A percentile compares a stretch with the other conserved stretches of the same genome.
phyloP scores from a whole-genome alignment of 2,329 filamentous ascomycete species.

The Cladosporium sp. region DNA sequence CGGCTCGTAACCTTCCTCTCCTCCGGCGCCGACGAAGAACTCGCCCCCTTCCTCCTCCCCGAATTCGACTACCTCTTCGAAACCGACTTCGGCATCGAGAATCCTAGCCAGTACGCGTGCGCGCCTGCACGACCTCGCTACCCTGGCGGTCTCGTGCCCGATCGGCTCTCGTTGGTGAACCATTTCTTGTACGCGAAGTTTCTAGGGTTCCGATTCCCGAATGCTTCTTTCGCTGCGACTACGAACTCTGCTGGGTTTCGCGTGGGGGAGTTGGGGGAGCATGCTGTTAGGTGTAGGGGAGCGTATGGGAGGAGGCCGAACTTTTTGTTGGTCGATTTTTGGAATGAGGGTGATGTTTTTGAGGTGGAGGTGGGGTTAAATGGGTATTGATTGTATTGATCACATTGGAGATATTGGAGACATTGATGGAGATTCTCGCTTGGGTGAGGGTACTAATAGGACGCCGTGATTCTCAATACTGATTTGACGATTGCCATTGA shows the following conservation, averaged over 20 bases:
- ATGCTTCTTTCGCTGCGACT: constrained; percentile 34
- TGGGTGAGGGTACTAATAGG: no score
- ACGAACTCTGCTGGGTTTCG: constrained; percentile 40
- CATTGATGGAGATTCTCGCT: no score
- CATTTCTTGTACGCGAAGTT: constrained; percentile 45
- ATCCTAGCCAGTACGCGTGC: constrained; percentile 32
- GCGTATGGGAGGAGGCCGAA: constrained; percentile 38
- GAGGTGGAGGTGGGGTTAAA: constrained; percentile 27
- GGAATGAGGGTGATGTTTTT: constrained; percentile 26
- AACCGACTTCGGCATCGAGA: constrained; percentile 37
- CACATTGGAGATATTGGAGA: not conserved
- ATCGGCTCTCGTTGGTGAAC: constrained; percentile 41
- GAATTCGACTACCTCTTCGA: constrained; percentile 43
- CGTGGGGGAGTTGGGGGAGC: constrained; percentile 41
- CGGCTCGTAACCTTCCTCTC: constrained; percentile 44
- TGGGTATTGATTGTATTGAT: constrained; percentile 17
- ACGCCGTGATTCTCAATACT: no score
- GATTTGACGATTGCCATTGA: no score
- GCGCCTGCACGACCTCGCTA: constrained; percentile 37
- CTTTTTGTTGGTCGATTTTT: constrained; percentile 40
- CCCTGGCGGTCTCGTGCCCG: constrained; percentile 33
- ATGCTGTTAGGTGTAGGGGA: constrained; percentile 36
- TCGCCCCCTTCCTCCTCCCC: constrained; percentile 37
- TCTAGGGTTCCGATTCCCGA: constrained; percentile 40
- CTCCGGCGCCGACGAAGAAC: constrained; percentile 35